Evolutionary conservation across 2,329 filamentous ascomycete genomes (phyloP), one percentile per base, ranked within the genome.

Genomic region (Leptographium radiaticola): DNA sequence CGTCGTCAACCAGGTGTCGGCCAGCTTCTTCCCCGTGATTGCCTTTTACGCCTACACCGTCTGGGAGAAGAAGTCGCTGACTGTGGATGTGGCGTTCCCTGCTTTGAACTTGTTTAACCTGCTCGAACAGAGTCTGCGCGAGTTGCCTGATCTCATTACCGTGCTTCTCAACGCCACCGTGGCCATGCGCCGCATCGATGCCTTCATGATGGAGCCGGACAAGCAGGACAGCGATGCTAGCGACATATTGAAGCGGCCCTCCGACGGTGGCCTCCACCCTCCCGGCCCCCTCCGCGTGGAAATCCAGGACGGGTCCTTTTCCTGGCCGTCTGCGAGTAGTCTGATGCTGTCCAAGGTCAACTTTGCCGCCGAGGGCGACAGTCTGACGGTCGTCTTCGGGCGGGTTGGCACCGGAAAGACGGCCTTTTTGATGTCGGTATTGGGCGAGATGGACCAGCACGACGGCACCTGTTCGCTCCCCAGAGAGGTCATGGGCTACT

Each of bases 171-270:
- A 95, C 61, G 87, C 89, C 0, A 83, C 79, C n/a, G 84, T 95
- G 18, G 86, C 89, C 0, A 80, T 95, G 58, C 80, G 79, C 10
- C 83, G 89, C 59, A 88, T 95, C 20, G 86, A 95, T 62, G 76
- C 79, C 25, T 95, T 94, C 68, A 94, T 95, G 87, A 71, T 74
- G 0, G 89, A 95, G 66, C 87, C 87, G 0, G 81, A 95, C 62
- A 88, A 89, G 60, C 77, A 80, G 34, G 73, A 66, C 4, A 71
- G 5, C 61, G 64, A 10, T 4, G 47, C 65, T 1, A 59, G 59
- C 2, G 62, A 60, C 12, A 49, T 56, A 31, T 48, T 60, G 48
- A 51, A 39, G 12, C 57, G 54, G 16, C 39, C 38, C 43, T 31
- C 15, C 53, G 3, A 55, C 31, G 53, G 49, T 8, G 43, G 54